A percentile compares a stretch with the other conserved stretches of the same genome.
phyloP scores from a whole-genome alignment of 2,329 filamentous ascomycete genomes.

The Stylonectria norvegica region DNA sequence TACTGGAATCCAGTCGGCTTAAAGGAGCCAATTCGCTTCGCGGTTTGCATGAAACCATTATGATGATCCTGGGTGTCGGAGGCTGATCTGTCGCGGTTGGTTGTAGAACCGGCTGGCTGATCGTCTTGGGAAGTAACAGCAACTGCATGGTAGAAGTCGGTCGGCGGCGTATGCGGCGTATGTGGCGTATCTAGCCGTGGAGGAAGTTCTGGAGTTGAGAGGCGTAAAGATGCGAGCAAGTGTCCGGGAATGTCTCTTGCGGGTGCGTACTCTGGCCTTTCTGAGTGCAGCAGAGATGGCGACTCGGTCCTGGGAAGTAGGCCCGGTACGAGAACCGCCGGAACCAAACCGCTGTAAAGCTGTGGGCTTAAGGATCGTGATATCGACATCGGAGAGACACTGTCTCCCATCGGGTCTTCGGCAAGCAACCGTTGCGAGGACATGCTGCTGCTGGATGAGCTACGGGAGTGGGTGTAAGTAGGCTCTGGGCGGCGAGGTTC shows the following conservation, averaged over 20 bases:
- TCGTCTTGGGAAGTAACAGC: not conserved
- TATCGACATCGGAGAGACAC: conserved; percentile 17
- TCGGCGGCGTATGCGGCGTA: conserved; percentile 14
- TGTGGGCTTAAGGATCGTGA: conserved; percentile 17
- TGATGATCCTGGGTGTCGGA: conserved; percentile 16
- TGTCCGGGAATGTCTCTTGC: conserved; percentile 12
- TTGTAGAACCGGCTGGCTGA: not conserved
- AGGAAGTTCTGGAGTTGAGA: conserved; percentile 24
- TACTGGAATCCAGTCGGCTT: conserved; percentile 21
- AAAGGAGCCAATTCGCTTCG: conserved; percentile 23
- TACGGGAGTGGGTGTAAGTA: conserved; percentile 23
- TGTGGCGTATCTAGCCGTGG: conserved; percentile 23
- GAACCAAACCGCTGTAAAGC: conserved; percentile 6
- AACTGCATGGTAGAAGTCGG: conserved; percentile 10
- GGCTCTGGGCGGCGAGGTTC: conserved; percentile 17
- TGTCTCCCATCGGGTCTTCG: conserved; percentile 16
- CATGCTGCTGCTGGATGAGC: conserved; percentile 18
- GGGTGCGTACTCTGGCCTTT: conserved; percentile 10
- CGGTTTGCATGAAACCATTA: conserved; percentile 21
- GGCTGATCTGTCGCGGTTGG: not conserved
- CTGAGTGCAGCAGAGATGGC: conserved; percentile 17
- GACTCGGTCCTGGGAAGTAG: conserved; percentile 9
- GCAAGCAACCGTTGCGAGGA: conserved; percentile 20
- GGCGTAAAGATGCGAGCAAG: conserved; percentile 16
- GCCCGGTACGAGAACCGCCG: conserved; percentile 8